phyloP scores from a whole-genome alignment of 83 land plant species.

The Diphasiastrum complanatum region DNA sequence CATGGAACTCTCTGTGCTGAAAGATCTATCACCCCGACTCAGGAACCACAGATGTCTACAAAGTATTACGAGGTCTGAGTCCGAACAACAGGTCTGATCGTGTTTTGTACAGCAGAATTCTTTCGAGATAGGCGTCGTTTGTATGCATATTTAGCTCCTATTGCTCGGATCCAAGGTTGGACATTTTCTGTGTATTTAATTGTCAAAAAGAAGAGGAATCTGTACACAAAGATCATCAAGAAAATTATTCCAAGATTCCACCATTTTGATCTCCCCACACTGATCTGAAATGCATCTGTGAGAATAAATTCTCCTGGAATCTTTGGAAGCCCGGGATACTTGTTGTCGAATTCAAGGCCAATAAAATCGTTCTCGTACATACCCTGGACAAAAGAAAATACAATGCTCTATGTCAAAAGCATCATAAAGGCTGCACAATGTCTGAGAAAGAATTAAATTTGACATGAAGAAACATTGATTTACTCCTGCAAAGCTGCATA shows the following conservation, averaged over 20 bases:
- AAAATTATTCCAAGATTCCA: constrained; percentile 13
- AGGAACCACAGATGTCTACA: too few species aligned
- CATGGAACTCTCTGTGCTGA: too few species aligned
- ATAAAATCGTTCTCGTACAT: constrained; percentile 13
- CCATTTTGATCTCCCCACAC: constrained; percentile 3
- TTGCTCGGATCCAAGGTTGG: constrained; percentile 4
- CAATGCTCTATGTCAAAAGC: too few species aligned
- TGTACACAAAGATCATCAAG: constrained; percentile 5
- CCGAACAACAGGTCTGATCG: too few species aligned
- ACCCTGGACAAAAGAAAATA: background rate
- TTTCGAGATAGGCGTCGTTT: too few species aligned
- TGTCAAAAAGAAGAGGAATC: constrained; percentile 6
- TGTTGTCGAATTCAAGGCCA: constrained; percentile 3
- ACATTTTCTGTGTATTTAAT: constrained; percentile 1
- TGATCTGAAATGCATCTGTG: constrained; percentile 5
- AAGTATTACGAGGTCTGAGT: too few species aligned
- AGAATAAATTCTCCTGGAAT: constrained; percentile 10
- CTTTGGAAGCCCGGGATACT: background rate
- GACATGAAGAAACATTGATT: too few species aligned
- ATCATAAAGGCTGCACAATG: constrained; percentile 9
- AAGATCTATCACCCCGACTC: too few species aligned
- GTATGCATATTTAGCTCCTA: too few species aligned
- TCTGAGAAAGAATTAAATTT: constrained; percentile 7
- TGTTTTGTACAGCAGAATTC: too few species aligned
- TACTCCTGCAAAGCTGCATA: too few species aligned